A percentile compares a stretch with the other conserved stretches of the same genome.
phyloP scores from a whole-genome alignment of 2,329 filamentous ascomycete species.

The Daldinia eschscholtzii region DNA sequence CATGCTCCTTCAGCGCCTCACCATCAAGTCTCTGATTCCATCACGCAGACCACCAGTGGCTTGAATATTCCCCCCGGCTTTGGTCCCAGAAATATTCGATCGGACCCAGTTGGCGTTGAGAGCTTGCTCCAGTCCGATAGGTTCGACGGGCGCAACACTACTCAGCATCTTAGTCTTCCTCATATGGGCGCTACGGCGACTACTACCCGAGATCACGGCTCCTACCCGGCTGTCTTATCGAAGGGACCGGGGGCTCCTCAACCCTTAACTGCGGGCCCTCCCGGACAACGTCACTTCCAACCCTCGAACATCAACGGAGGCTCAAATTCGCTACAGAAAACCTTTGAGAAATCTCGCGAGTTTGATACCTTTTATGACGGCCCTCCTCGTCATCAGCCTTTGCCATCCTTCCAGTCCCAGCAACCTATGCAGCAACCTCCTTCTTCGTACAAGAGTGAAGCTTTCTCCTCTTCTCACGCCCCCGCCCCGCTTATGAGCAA shows the following conservation, averaged over 20 bases:
- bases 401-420: slow-evolving; percentile 26
- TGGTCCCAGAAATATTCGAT: slow-evolving; percentile 18
- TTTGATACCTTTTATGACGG: slow-evolving; percentile 32
- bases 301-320: slow-evolving; percentile 59
- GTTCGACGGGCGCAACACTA: slow-evolving; percentile 32
- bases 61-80: slow-evolving; percentile 6
- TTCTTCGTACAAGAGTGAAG: slow-evolving; percentile 31
- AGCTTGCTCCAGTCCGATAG: slow-evolving; percentile 41
- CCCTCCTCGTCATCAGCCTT: slow-evolving; percentile 31
- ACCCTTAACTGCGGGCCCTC: slow-evolving; percentile 67
- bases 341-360: slow-evolving; percentile 46
- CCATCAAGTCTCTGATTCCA: slow-evolving; percentile 35
- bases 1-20: slow-evolving; percentile 31
- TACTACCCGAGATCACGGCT: slow-evolving; percentile 33
- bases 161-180: slow-evolving; percentile 9
- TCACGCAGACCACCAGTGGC: slow-evolving; percentile 17
- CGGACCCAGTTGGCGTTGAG: slow-evolving; percentile 28
- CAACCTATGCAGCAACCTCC: slow-evolving; percentile 13
- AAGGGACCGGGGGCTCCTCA: slow-evolving; percentile 59
- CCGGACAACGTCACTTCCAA: slow-evolving; percentile 64
- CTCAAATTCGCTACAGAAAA: slow-evolving; percentile 53
- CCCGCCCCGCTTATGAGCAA: slow-evolving; percentile 11
- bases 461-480: slow-evolving; percentile 25
- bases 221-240: slow-evolving; percentile 46
- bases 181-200: not conserved